Conservation (phyloP, 192 early-diverging fungal species). For the Coemansia sp. region DNA sequence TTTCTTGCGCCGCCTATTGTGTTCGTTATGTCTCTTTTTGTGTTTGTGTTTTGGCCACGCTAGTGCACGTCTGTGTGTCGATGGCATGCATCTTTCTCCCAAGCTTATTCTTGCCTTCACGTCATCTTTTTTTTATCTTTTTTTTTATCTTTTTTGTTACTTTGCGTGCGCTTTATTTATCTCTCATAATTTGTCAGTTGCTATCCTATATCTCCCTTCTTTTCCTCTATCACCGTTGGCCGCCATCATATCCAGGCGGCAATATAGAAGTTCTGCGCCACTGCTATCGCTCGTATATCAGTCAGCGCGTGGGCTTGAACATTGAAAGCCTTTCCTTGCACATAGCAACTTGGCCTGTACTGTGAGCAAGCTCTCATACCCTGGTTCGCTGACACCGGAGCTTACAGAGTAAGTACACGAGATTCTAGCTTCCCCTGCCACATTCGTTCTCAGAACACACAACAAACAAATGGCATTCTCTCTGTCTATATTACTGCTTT, state of each 20-base stretch:
- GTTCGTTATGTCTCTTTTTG: slow-evolving; percentile 1
- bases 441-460: background rate
- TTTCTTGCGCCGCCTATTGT: slow-evolving; percentile 8
- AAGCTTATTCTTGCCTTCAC: background rate
- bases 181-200: background rate
- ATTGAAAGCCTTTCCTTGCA: background rate
- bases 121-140: background rate
- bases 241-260: background rate
- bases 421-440: background rate
- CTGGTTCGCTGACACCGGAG: background rate
- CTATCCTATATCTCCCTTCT: background rate
- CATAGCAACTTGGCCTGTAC: background rate
- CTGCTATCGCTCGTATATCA: background rate
- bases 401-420: background rate
- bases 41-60: slow-evolving; percentile 8
- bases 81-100: background rate
- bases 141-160: background rate
- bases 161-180: background rate
- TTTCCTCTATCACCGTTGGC: background rate
- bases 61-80: background rate
- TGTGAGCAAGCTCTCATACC: background rate
- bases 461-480: background rate
- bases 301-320: background rate
- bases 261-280: background rate
- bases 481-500: background rate